phyloP scores from a whole-genome alignment of 768 basidiomycete species.

The Lactifluus volemus region DNA sequence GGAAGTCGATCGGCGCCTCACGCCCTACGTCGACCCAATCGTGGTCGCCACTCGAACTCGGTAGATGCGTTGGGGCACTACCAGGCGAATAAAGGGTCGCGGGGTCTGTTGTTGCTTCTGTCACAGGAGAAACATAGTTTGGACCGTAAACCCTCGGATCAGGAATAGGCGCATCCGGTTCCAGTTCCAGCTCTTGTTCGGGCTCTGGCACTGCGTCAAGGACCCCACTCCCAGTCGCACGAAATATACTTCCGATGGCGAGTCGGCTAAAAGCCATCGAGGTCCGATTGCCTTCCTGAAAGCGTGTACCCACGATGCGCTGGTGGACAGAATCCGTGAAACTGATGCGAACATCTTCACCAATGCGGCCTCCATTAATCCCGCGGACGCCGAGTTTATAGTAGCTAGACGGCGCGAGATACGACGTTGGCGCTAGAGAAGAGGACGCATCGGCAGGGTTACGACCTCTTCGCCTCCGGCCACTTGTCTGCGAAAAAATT shows the following conservation, averaged over 20 bases:
- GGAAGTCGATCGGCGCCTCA: slow-evolving; percentile 33
- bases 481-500: slow-evolving; percentile 25
- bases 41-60: slow-evolving; percentile 24
- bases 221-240: slow-evolving; percentile 42
- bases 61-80: slow-evolving; percentile 20
- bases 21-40: slow-evolving; percentile 56
- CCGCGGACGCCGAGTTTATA: slow-evolving; percentile 64
- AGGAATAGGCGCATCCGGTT: slow-evolving; percentile 33
- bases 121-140: slow-evolving; percentile 31
- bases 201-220: slow-evolving; percentile 27
- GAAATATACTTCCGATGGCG: slow-evolving; percentile 50
- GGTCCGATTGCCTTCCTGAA: slow-evolving; percentile 62
- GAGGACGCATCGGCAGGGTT: slow-evolving; percentile 62
- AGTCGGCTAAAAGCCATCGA: slow-evolving; percentile 49
- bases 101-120: slow-evolving; percentile 9
- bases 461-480: slow-evolving; percentile 38
- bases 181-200: slow-evolving; percentile 1
- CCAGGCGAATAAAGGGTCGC: slow-evolving; percentile 22
- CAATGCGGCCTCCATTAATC: slow-evolving; percentile 50
- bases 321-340: slow-evolving; percentile 53
- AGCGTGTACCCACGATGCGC: slow-evolving; percentile 57
- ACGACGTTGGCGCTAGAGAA: slow-evolving; percentile 67
- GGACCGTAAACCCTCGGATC: slow-evolving; percentile 49
- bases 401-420: slow-evolving; percentile 71
- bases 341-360: slow-evolving; percentile 33